Evolutionary conservation across 352 stramenopile species (phyloP).

Genomic region (Phytophthora fragariaefolia): DNA sequence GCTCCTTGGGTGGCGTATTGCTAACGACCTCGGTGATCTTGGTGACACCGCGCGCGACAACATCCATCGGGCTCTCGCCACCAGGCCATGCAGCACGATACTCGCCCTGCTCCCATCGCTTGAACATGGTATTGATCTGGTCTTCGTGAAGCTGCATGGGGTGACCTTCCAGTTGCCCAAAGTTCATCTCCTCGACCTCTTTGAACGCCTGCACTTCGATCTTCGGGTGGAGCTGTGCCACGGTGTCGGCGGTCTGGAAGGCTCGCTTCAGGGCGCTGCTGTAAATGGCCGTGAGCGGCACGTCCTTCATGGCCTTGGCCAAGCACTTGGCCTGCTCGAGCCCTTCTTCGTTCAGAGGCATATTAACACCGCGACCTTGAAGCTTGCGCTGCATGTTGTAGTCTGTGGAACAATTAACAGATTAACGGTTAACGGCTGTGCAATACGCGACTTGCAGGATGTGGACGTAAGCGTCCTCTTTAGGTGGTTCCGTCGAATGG

Average conservation of each 20-base stretch:
- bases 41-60: constrained; percentile 63
- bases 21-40: constrained; percentile 70
- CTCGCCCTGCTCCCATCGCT: constrained; percentile 66
- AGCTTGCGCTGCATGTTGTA: constrained; percentile 78
- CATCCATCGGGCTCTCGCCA: constrained; percentile 73
- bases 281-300: constrained; percentile 74
- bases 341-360: constrained; percentile 65
- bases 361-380: constrained; percentile 83
- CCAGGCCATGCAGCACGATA: constrained; percentile 59
- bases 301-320: constrained; percentile 65
- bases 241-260: constrained; percentile 56
- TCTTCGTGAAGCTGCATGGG: constrained; percentile 55
- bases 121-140: constrained; percentile 66
- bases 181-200: constrained; percentile 88
- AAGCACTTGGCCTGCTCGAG: constrained; percentile 66
- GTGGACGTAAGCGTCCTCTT: background rate
- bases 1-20: constrained; percentile 45
- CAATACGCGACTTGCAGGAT: constrained; percentile 1
- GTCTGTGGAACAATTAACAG: constrained; percentile 39
- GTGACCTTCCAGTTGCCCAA: constrained; percentile 75
- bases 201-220: constrained; percentile 62
- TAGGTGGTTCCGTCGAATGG: background rate
- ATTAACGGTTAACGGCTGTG: background rate
- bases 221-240: constrained; percentile 61
- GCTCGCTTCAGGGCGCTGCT: constrained; percentile 67